Percentiles rank a stretch among this genome's conserved stretches.
phyloP scores from a whole-genome alignment of 192 early-diverging fungal genomes.

The Lobosporangium transversale region DNA sequence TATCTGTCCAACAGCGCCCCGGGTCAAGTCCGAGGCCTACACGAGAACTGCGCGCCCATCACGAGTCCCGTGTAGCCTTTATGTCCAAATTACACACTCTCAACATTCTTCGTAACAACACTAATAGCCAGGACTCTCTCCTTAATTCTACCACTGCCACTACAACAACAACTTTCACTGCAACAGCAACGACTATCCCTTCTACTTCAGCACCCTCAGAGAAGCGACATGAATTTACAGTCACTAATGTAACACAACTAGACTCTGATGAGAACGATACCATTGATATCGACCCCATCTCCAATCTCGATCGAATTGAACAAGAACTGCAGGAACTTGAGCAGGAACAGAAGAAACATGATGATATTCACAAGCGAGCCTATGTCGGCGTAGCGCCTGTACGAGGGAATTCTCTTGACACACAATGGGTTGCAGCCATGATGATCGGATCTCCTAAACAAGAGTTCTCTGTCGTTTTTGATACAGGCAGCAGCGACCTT shows the following conservation, averaged over 20 bases:
- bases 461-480: constrained; percentile 66
- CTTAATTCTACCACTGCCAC: background rate
- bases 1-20: constrained; percentile 32
- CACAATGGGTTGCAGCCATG: constrained; percentile 54
- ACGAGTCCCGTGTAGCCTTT: constrained; percentile 17
- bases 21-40: constrained; percentile 19
- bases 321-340: constrained; percentile 21
- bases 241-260: background rate
- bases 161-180: background rate
- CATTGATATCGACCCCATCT: background rate
- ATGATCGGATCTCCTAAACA: constrained; percentile 64
- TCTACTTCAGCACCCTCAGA: background rate
- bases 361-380: constrained; percentile 37
- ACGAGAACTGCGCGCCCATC: constrained; percentile 35
- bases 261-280: background rate
- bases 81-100: constrained; percentile 36
- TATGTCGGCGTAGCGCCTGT: constrained; percentile 48
- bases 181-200: background rate
- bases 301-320: constrained; percentile 27
- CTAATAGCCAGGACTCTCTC: background rate
- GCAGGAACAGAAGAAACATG: background rate
- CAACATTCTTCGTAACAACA: constrained; percentile 7
- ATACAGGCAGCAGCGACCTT: constrained; percentile 68
- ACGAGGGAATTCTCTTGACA: constrained; percentile 41
- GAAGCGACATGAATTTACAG: constrained; percentile 1